Percentiles rank a stretch among this genome's conserved stretches.
These are phyloP conservation scores for Claviceps citrina DNA, from an alignment of 2,329 filamentous ascomycete species.

Conservation along the genomic window DNA sequence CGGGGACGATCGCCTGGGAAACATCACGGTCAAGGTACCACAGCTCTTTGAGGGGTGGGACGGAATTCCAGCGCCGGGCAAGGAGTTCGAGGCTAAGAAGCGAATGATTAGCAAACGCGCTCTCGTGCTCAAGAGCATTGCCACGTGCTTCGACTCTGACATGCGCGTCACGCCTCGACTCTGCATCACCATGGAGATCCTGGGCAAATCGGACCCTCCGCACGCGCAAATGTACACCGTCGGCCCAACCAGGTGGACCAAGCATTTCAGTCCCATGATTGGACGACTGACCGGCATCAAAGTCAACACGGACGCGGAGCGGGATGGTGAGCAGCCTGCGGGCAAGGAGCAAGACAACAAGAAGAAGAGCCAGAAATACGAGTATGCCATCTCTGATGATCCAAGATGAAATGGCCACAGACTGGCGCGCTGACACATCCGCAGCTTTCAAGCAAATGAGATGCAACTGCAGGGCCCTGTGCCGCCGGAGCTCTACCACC, in stretches of 20 bases:
- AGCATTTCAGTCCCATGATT: constrained; percentile 80
- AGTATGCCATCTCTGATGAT: constrained; percentile 35
- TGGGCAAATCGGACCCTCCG: constrained; percentile 58
- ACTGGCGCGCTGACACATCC: not conserved
- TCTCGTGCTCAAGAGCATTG: constrained; percentile 56
- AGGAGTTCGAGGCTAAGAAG: constrained; percentile 61
- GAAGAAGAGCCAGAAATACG: constrained; percentile 54
- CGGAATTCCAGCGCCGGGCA: constrained; percentile 44
- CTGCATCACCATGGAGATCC: constrained; percentile 58
- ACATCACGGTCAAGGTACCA: constrained; percentile 56
- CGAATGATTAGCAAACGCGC: constrained; percentile 76
- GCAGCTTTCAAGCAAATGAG: constrained; percentile 81
- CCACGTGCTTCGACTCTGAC: constrained; percentile 44
- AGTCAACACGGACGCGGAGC: constrained; percentile 43
- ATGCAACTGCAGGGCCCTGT: constrained; percentile 77
- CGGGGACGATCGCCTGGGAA: constrained; percentile 75
- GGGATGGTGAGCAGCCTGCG: constrained; percentile 18
- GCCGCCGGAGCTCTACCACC: constrained; percentile 67
- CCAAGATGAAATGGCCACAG: too few species aligned
- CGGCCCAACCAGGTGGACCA: constrained; percentile 59
- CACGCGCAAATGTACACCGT: constrained; percentile 63
- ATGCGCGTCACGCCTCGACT: constrained; percentile 56
- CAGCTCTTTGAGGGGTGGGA: constrained; percentile 49
- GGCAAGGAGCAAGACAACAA: constrained; percentile 15
- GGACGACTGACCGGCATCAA: constrained; percentile 64